Evolutionary conservation across 192 early-diverging fungal species (phyloP).

Genomic region (Funneliformis geosporum): DNA sequence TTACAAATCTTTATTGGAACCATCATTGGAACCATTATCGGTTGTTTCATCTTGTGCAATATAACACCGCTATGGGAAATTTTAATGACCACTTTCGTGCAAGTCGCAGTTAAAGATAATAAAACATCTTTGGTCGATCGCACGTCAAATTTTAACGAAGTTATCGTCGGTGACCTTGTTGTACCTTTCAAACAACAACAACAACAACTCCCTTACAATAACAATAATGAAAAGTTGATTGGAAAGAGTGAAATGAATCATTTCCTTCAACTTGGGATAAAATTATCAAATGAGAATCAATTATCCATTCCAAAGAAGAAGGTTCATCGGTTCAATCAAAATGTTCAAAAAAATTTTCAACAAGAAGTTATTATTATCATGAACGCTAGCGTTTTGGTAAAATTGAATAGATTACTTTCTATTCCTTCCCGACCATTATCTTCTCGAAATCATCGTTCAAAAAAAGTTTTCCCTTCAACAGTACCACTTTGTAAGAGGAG

Average conservation of each 20-base stretch:
- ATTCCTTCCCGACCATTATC: neutral
- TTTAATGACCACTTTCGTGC: neutral
- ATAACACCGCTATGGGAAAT: neutral
- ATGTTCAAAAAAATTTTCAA: neutral
- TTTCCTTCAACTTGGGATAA: neutral
- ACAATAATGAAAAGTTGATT: too few relatives aligned
- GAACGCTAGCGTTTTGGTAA: neutral
- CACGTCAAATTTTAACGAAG: neutral
- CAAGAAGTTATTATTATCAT: neutral
- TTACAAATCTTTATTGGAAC: neutral
- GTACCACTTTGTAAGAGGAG: neutral
- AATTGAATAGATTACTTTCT: neutral
- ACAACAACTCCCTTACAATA: neutral
- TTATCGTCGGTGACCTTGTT: neutral
- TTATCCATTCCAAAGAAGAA: neutral
- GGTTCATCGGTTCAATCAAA: neutral
- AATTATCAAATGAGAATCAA: too few relatives aligned
- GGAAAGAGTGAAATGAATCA: too few relatives aligned
- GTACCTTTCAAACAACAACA: neutral
- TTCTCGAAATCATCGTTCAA: neutral
- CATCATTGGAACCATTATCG: neutral
- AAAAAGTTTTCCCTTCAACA: neutral
- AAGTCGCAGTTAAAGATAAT: neutral
- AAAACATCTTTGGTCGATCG: too few relatives aligned
- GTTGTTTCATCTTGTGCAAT: neutral